Percentiles rank a stretch among this genome's conserved stretches.
Conservation (phyloP, 1,139 yeast genomes). For the Yamadazyma diddensiae region DNA sequence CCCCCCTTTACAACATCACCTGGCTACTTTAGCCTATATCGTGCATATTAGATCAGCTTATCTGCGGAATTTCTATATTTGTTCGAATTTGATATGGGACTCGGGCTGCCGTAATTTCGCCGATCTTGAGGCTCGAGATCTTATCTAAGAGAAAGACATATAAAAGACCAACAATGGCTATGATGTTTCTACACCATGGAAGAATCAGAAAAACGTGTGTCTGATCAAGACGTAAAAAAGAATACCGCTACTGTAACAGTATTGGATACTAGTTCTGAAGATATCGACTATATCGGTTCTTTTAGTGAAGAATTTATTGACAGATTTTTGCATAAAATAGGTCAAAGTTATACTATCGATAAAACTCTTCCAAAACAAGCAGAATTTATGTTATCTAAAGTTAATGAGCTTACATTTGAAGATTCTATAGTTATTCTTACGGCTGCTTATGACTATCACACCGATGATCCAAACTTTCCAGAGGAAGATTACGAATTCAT, state of each 20-base stretch:
- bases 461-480: slow-evolving; percentile 50
- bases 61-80: no score
- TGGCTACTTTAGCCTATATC: no score
- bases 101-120: no score
- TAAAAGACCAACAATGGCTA: no score
- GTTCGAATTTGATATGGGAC: no score
- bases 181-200: not conserved
- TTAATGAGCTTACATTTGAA: slow-evolving; percentile 29
- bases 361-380: not conserved
- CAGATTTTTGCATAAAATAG: not conserved
- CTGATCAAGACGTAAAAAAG: slow-evolving; percentile 2
- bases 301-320: not conserved
- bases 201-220: not conserved
- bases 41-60: no score
- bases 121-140: no score
- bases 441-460: slow-evolving; percentile 36
- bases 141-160: no score
- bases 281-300: not conserved
- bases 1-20: no score
- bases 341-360: not conserved
- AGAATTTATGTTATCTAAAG: slow-evolving; percentile 29
- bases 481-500: slow-evolving; percentile 24
- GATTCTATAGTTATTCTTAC: slow-evolving; percentile 41
- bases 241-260: not conserved
- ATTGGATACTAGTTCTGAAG: not conserved